Base-by-base conservation (phyloP, 2,329 filamentous ascomycete genomes). In the Aspergillus intermedius region DNA sequence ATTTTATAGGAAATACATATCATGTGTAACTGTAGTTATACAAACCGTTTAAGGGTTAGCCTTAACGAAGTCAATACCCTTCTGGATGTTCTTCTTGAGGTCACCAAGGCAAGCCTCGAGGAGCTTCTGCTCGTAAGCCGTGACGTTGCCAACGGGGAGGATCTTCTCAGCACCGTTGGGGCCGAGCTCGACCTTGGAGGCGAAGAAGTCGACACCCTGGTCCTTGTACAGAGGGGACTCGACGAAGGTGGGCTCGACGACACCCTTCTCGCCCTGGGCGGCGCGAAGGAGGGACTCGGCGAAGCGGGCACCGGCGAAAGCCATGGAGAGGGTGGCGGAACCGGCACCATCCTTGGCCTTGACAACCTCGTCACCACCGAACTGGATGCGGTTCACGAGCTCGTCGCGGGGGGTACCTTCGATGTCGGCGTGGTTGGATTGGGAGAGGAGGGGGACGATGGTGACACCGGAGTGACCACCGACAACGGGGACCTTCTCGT, bases 221-320 rank as follows among this genome's bases (percentile, higher is more conserved):
- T 96, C 90, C 86, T 96, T 96, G 88, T 89, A 97, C 61, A 97
- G 84, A 56, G 91, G 91, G 71, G 86, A 91, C 76, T 98, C 90
- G 68, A 98, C 91, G 66, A 95, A 98, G 55, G 91, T 91, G 62
- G 91, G 91, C 85, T 98, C 93, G 59, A 94, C 72, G 64, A 98
- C 86, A 69, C 89, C 89, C 83, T 91, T 93, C 82, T 95, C 84
- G 71, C 93, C 93, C 74, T 94, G 84, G 51, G 87, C 78, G 64
- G 93, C 93, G 75, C 89, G 91, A 76, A 98, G 87, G 65, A 98
- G 78, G 61, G 87, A 89, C 79, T 97, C 91, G 63, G 93, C 89
- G 74, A 86, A 85, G 61, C 82, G 80, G 57, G 81, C 82, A 77
- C 91, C 91, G 60, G 91, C 91, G 83, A 95, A 91, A 67, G 91